Conservation (phyloP, 768 basidiomycete genomes). For the Lactifluus echinatus region DNA sequence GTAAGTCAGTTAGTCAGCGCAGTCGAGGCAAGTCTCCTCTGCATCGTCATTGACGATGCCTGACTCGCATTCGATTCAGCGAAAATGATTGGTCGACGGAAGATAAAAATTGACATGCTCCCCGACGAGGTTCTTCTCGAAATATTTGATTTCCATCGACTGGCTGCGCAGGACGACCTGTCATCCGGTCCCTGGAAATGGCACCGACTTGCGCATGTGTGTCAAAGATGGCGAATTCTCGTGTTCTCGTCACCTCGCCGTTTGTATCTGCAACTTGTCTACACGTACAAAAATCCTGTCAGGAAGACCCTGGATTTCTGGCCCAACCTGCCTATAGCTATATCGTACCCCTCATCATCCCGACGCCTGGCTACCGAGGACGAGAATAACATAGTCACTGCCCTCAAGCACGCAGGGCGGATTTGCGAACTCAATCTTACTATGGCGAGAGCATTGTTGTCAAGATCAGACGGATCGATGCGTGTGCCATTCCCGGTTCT, state of each 20-base stretch:
- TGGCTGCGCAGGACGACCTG: too few species aligned
- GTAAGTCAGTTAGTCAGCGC: too few species aligned
- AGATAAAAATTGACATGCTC: not conserved
- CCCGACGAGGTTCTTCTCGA: conserved; percentile 1
- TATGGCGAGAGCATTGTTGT: not conserved
- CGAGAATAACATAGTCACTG: not conserved
- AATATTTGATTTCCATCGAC: not conserved
- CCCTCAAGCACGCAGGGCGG: not conserved
- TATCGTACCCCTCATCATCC: not conserved
- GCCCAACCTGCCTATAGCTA: not conserved
- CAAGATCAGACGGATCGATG: not conserved
- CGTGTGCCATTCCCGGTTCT: not conserved
- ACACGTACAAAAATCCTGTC: not conserved
- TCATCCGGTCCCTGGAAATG: not conserved
- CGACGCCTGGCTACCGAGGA: not conserved
- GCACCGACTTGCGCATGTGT: not conserved
- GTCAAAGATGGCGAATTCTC: not conserved
- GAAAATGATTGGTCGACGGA: not conserved
- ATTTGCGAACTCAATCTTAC: not conserved
- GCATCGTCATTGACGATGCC: not conserved
- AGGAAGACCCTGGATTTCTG: not conserved
- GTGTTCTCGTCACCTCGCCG: not conserved
- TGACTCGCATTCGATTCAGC: not conserved
- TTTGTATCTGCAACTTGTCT: not conserved
- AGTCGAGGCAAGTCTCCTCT: too few species aligned